These are phyloP conservation scores for Melocanna baccifera DNA, from an alignment of 176 grass and related monocot genomes.

Conservation along the genomic window DNA sequence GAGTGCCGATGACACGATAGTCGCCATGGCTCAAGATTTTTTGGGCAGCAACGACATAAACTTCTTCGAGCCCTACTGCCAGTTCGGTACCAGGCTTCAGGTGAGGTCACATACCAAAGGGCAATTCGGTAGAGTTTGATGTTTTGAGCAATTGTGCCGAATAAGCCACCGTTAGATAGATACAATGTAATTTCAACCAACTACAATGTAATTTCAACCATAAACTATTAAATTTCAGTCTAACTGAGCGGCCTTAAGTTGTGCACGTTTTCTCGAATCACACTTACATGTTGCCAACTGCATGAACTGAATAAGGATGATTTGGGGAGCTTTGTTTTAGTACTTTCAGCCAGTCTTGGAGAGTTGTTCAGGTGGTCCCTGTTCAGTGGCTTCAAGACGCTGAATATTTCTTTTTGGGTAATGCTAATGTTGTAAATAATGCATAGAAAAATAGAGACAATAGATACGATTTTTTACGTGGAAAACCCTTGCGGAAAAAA, in stretches of 20 bases:
- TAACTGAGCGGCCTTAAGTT: neutral
- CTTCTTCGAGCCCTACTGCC: conserved; percentile 43
- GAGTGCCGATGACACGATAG: conserved; percentile 30
- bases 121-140: neutral
- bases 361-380: neutral
- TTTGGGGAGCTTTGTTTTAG: neutral
- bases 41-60: conserved; percentile 61
- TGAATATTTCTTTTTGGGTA: neutral
- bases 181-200: no score
- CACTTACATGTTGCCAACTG: neutral
- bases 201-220: no score
- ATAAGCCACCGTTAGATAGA: no score
- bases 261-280: neutral
- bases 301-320: neutral
- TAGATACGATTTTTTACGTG: no score
- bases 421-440: no score
- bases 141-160: neutral
- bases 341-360: neutral
- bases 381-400: neutral
- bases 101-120: conserved; percentile 13
- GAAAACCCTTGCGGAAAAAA: no score
- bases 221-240: no score
- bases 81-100: conserved; percentile 46
- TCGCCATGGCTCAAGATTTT: conserved; percentile 62
- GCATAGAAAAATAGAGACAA: no score